Evolutionary conservation across 1,284 basidiomycete species (phyloP), one percentile per base, ranked within the genome.

Genomic region (Rhodotorula sp.): DNA sequence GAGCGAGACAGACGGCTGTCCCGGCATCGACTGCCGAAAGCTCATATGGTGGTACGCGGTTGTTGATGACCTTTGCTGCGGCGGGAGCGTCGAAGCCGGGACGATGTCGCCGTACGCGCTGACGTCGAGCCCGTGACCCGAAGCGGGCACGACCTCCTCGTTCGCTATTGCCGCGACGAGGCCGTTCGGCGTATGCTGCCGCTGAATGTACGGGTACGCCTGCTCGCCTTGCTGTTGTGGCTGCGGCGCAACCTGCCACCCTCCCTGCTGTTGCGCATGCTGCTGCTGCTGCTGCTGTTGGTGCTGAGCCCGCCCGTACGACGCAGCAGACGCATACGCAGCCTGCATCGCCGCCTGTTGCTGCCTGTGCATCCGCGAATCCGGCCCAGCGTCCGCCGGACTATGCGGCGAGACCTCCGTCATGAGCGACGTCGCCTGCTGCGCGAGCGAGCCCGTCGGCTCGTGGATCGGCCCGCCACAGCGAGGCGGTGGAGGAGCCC

Each of bases 61-160:
- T 3, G 28, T 1, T 13, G 28, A 9, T 22, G 48, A 13, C 34
- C 24, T 13, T 24, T 10, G n/a, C 6, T 16, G 4, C 6, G 24
- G 8, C 34, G 20, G 26, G 4, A 22, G 51, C n/a, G 44, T 22
- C 13, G 44, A 13, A 6, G 46, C 61, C 1, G 61, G 44, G 28
- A 62, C 61, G 46, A 62, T 62, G 13, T 62, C 61, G 37, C 61
- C 61, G 44, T 34, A 54, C 7, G 61, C 44, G 28, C n/a, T 28
- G 22, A 62, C 61, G 24, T 46, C 61, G 16, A 62, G 61, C 24
- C 61, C 61, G 53, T 62, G 61, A 7, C 61, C 61, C 4, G 61
- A 55, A 1, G 58, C 64, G 2, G 64, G 64, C 8, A 61, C 59
- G 47, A 66, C 47, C 7, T 62, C 44, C 18, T 65, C 64, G 18